Evolutionary conservation across 129 eudicot genomes (phyloP), one percentile per base, ranked within the genome.

Genomic region (Centella asiatica): DNA sequence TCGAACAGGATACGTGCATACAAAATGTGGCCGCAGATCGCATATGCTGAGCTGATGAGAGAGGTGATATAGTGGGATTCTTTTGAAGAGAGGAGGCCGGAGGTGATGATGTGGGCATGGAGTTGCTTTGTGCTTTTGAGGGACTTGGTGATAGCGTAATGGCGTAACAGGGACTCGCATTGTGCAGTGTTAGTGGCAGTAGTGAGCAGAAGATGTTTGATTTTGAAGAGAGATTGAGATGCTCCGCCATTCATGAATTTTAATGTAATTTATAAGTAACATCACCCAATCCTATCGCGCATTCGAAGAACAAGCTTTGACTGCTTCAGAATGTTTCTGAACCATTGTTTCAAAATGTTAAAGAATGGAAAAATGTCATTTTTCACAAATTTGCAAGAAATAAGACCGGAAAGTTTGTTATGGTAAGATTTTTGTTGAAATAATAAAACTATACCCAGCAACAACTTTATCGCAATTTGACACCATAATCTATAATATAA

Each of bases 1-100:
- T 89, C 95, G 36, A 89, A 89, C 84, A 85, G 71, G 34, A 39
- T 62, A 49, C 77, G 71, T 24, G 97, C 92, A 24, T 75, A 66
- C 0, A 63, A 46, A 10, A 74, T 15, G 4, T 80, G 82, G 14
- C 88, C 86, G 8, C 75, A 78, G 10, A 75, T 32, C 1, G 77
- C 90, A 3, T 89, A 82, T 6, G 86, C 67, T 0, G 88, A 66
- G 2, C 85, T 57, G 25, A 83, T 83, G 58, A 83, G 81, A 20
- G 79, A 74, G 36, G 80, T 81, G 24, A 83, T 50, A 69, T 73
- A 66, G 63, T 78, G 62, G 9, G 81, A 69, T 55, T 64, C 51
- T 36, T 49, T 25, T 23, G 71, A 75, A 10, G 74, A 59, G 70
- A 83, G 77, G 60, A 77, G 66, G 40, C 81, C 84, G 8, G 86